phyloP scores from a whole-genome alignment of 2,329 filamentous ascomycete genomes.

The Colletotrichum destructivum region DNA sequence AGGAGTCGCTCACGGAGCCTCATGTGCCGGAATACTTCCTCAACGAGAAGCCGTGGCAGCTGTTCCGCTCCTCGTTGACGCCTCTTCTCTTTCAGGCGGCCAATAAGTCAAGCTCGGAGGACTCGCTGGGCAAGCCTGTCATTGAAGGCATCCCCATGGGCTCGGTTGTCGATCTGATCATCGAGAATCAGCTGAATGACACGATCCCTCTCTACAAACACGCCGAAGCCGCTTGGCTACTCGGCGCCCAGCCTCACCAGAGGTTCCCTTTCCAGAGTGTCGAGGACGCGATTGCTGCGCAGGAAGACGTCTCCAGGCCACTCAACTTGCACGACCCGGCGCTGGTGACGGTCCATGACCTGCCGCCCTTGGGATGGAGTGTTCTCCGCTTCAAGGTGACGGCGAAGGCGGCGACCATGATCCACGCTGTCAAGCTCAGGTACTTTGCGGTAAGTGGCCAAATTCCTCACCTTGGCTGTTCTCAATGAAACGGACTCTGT shows the following conservation, averaged over 20 bases:
- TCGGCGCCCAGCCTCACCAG: slow-evolving; percentile 30
- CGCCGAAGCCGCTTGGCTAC: slow-evolving; percentile 43
- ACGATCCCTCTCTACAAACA: slow-evolving; percentile 45
- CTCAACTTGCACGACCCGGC: slow-evolving; percentile 24
- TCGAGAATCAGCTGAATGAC: slow-evolving; percentile 34
- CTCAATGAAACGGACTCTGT: too few relatives aligned
- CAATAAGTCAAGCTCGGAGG: background rate
- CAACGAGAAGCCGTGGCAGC: slow-evolving; percentile 40
- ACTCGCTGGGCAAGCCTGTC: slow-evolving; percentile 23
- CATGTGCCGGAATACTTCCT: slow-evolving; percentile 26
- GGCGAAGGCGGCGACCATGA: slow-evolving; percentile 33
- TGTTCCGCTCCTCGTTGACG: slow-evolving; percentile 39
- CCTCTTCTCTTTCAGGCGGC: slow-evolving; percentile 42
- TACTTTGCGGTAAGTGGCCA: slow-evolving; percentile 35
- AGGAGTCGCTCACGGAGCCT: slow-evolving; percentile 28
- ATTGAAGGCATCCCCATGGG: slow-evolving; percentile 27
- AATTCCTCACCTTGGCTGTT: fast-evolving
- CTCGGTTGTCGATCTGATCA: slow-evolving; percentile 41
- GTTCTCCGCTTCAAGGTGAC: slow-evolving; percentile 32
- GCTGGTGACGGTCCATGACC: slow-evolving; percentile 26
- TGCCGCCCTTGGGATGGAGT: slow-evolving; percentile 35
- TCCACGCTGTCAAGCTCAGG: slow-evolving; percentile 37
- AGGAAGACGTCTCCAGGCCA: background rate
- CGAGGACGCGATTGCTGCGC: slow-evolving; percentile 1
- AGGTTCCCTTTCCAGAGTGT: slow-evolving; percentile 35